Evolutionary conservation across 2,329 filamentous ascomycete species (phyloP), one percentile per base, ranked within the genome.

Genomic region (Emericellopsis atlantica): DNA sequence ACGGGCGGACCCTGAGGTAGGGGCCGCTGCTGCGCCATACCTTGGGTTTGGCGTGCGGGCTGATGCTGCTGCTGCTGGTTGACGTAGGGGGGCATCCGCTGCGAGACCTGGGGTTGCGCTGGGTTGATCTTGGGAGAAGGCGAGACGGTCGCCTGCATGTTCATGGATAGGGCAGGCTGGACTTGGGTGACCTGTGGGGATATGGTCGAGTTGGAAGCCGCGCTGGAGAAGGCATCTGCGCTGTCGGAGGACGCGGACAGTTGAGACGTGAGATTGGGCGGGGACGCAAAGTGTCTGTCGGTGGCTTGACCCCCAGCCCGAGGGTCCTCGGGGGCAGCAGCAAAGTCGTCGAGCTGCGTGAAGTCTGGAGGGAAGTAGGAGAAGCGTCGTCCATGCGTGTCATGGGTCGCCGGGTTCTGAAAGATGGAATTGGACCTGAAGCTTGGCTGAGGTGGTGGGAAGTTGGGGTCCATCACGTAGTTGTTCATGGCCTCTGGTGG

Each of bases 351-450:
- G 11, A 53, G 46, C 15, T 62, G 56, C 24, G 51, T 52, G 10
- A 62, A 60, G 16, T 80, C 76, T 2, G 77, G 77, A 9, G 78
- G 75, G 47, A 80, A 80, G 48, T 79, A 77, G 14, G 76, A 80
- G 46, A 78, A 76, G 7, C 76, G 65, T 18, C 76, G 68, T 7
- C 76, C 75, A 33, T 62, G 66, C 8, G 61, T 61, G 44, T 76
- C 72, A 5, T 64, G 69, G 15, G 66, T 67, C 1, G 70, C 66
- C 6, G 76, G 76, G 43, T 72, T 75, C 47, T 70, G 64, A 55
- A 81, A 81, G 44, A 81, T 81, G 2, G 78, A 81, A 51, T 79
- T 79, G 9, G 77, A 80, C 40, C 78, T 69, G 57, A 81, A 81
- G 4, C 67, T 70, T 1, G 67, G 76, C 36, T 69, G 75, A 33